A percentile compares a stretch with the other conserved stretches of the same genome.
Conservation (phyloP, 768 basidiomycete genomes). For the Boletus rubescentipes region DNA sequence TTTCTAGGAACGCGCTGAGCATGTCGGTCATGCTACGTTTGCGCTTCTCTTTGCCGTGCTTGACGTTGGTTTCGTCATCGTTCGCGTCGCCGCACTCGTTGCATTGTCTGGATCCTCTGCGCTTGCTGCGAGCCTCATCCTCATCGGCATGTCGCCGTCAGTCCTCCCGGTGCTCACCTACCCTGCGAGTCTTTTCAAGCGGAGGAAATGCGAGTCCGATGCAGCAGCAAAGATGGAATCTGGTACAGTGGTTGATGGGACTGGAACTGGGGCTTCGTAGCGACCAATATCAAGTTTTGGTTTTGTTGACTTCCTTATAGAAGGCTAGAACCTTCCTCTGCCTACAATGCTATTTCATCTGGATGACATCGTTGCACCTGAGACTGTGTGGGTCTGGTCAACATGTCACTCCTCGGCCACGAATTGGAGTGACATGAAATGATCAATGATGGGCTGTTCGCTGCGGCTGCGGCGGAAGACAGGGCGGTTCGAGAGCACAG, state of each 20-base stretch:
- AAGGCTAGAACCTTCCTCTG: no score
- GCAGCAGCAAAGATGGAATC: conserved; percentile 3
- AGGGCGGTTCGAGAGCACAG: background rate
- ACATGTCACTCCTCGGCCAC: no score
- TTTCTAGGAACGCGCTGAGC: conserved; percentile 10
- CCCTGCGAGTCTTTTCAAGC: background rate
- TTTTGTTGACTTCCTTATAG: background rate
- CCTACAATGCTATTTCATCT: no score
- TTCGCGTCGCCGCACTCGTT: conserved; percentile 17
- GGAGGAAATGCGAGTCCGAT: background rate
- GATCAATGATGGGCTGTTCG: background rate
- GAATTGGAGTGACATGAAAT: no score
- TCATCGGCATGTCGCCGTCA: conserved; percentile 10
- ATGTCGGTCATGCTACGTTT: conserved; percentile 16
- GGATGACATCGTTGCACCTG: no score
- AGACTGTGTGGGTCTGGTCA: no score
- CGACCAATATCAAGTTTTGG: background rate
- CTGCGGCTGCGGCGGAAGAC: background rate
- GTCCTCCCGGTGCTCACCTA: conserved; percentile 2
- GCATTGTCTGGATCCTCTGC: conserved; percentile 11
- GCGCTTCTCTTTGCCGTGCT: conserved; percentile 16
- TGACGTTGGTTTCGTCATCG: conserved; percentile 20
- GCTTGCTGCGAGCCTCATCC: conserved; percentile 10
- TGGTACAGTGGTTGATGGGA: background rate
- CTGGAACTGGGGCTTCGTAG: background rate